Conservation (phyloP, 352 stramenopile species). For the Phytophthora pinifolia region DNA sequence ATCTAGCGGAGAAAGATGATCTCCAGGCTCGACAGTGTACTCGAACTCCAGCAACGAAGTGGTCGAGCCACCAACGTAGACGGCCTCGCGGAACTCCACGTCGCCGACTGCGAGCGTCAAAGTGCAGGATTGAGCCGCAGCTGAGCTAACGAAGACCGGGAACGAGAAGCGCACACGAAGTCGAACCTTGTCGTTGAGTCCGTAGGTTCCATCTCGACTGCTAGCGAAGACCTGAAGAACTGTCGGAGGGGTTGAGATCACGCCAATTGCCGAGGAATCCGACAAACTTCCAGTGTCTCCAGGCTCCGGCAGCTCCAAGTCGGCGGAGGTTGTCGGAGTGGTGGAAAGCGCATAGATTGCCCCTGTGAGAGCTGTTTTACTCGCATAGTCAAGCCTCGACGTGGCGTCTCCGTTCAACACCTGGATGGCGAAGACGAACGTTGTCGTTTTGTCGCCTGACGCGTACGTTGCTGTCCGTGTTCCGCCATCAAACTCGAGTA, state of each 20-base stretch:
- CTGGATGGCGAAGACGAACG: conserved; percentile 46
- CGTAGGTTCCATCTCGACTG: conserved; percentile 51
- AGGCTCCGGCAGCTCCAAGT: conserved; percentile 32
- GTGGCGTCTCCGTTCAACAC: conserved; percentile 37
- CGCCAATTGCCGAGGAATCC: conserved; percentile 26
- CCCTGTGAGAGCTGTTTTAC: conserved; percentile 36
- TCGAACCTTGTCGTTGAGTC: conserved; percentile 34
- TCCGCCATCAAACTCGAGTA: conserved; percentile 38
- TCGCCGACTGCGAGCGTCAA: conserved; percentile 50
- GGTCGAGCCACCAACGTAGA: conserved; percentile 50
- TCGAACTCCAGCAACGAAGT: conserved; percentile 52
- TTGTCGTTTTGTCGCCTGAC: conserved; percentile 39
- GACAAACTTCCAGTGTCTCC: conserved; percentile 44
- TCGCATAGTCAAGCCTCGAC: conserved; percentile 39
- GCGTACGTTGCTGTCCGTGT: conserved; percentile 33
- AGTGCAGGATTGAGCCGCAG: conserved; percentile 24
- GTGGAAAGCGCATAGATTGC: conserved; percentile 49
- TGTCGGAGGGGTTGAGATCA: conserved; percentile 43
- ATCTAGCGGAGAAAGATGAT: conserved; percentile 50
- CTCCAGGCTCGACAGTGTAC: conserved; percentile 49
- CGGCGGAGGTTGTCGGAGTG: conserved; percentile 33
- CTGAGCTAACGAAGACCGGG: conserved; percentile 37
- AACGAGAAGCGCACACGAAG: conserved; percentile 59
- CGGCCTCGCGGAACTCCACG: conserved; percentile 31
- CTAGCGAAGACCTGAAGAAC: conserved; percentile 33